Percentiles rank a stretch among this genome's conserved stretches.
These are phyloP conservation scores for Cetraspora pellucida DNA, from an alignment of 192 early-diverging fungal species.

Conservation along the genomic window DNA sequence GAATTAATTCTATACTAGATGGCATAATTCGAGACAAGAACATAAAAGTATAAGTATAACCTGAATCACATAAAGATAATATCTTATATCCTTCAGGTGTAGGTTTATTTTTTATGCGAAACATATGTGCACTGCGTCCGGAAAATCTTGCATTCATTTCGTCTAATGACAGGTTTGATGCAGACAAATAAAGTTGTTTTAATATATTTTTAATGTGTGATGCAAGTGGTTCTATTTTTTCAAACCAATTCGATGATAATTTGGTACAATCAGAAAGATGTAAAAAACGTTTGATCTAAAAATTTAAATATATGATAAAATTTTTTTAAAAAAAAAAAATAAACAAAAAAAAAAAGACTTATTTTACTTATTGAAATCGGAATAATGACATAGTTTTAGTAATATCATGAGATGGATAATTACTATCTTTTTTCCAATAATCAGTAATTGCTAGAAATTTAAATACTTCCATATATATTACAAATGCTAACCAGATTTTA, in stretches of 20 bases:
- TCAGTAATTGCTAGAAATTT: slow-evolving; percentile 9
- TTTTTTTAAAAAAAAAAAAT: neutral
- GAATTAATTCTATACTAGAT: slow-evolving; percentile 14
- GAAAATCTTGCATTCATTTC: slow-evolving; percentile 41
- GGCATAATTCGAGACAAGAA: slow-evolving; percentile 22
- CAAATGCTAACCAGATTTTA: slow-evolving; percentile 30
- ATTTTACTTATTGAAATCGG: slow-evolving; percentile 32
- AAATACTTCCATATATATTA: slow-evolving; percentile 39
- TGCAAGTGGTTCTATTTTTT: slow-evolving; percentile 34
- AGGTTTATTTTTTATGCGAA: slow-evolving; percentile 37
- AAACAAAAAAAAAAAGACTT: neutral
- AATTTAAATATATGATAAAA: neutral
- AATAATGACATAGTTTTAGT: slow-evolving; percentile 32
- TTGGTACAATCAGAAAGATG: slow-evolving; percentile 23
- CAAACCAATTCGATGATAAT: neutral
- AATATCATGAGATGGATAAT: slow-evolving; percentile 24
- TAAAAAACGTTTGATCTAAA: slow-evolving; percentile 32
- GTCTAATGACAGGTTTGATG: slow-evolving; percentile 33
- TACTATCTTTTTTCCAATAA: slow-evolving; percentile 2
- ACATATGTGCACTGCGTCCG: slow-evolving; percentile 33
- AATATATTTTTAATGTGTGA: slow-evolving; percentile 19
- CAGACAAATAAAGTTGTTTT: slow-evolving; percentile 34
- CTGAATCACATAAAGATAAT: slow-evolving; percentile 36
- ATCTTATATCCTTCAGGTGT: slow-evolving; percentile 42
- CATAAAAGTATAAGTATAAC: slow-evolving; percentile 38